Percentiles rank a stretch among this genome's conserved stretches.
These are phyloP conservation scores for Cyanidium caldarium DNA, from an alignment of 23 red algal genomes.

Conservation along the genomic window DNA sequence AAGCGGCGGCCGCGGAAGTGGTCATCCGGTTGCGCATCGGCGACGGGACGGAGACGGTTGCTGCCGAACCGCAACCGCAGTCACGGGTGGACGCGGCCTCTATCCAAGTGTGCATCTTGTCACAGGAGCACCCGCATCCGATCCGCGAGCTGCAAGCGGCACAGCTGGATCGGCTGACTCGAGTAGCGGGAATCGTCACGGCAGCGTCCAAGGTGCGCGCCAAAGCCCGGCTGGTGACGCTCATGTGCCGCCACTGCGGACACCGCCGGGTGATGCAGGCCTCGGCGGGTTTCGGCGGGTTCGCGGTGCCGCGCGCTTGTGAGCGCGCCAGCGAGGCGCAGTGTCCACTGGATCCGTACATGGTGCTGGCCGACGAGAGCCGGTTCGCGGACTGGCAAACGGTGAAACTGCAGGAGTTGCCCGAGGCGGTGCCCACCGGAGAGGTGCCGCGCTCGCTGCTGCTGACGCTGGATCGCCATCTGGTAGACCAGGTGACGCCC, in stretches of 20 bases:
- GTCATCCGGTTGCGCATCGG: constrained; percentile 8
- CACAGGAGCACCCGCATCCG: constrained; percentile 24
- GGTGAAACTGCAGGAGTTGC: constrained; percentile 96
- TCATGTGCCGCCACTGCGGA: constrained; percentile 74
- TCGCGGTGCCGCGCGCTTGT: constrained; percentile 54
- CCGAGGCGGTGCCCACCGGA: constrained; percentile 89
- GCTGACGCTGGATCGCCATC: constrained; percentile 47
- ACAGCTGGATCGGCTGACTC: constrained; percentile 50
- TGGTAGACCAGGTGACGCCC: constrained; percentile 52
- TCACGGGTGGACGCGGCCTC: neutral
- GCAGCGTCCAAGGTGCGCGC: constrained; percentile 58
- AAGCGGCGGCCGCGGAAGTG: constrained; percentile 32
- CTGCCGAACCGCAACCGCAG: constrained; percentile 27
- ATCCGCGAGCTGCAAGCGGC: constrained; percentile 47
- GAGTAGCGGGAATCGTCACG: constrained; percentile 79
- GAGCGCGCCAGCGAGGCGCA: constrained; percentile 29
- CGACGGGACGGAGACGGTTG: constrained; percentile 20
- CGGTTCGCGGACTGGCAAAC: constrained; percentile 70
- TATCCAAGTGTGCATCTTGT: constrained; percentile 5
- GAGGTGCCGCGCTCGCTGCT: constrained; percentile 84
- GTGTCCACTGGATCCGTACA: constrained; percentile 83
- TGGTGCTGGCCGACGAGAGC: constrained; percentile 68
- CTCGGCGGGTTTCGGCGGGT: constrained; percentile 68
- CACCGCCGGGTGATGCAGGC: constrained; percentile 44
- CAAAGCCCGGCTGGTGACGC: constrained; percentile 42